phyloP scores from a whole-genome alignment of 2,329 filamentous ascomycete species.

The Clarireedia monteithiana region DNA sequence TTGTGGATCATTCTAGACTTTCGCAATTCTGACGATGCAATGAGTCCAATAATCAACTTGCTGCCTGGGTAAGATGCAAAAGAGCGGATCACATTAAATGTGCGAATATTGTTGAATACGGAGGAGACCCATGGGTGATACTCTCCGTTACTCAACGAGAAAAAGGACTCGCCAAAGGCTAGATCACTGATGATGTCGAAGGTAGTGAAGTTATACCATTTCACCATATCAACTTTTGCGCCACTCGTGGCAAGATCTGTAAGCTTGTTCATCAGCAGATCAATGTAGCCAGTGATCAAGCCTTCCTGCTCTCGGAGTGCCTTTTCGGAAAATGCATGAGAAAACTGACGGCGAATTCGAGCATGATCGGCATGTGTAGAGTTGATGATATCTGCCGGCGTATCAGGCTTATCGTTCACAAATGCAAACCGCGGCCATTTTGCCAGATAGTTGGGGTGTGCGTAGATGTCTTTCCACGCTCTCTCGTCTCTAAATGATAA shows the following conservation, averaged over 20 bases:
- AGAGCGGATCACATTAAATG: neutral
- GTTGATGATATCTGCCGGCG: too few relatives aligned
- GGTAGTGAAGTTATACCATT: neutral
- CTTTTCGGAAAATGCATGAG: too few relatives aligned
- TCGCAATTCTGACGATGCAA: neutral
- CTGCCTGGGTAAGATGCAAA: neutral
- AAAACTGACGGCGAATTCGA: too few relatives aligned
- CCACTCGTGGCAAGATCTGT: too few relatives aligned
- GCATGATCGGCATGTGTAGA: too few relatives aligned
- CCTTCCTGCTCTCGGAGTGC: too few relatives aligned
- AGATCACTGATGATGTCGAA: neutral
- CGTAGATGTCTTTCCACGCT: neutral
- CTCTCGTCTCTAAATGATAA: slow-evolving; percentile 25
- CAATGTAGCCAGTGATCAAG: neutral
- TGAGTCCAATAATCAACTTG: neutral
- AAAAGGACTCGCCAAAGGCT: neutral
- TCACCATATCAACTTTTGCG: neutral
- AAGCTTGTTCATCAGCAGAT: neutral
- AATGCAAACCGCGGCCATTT: neutral
- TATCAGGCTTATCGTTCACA: too few relatives aligned
- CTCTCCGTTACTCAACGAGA: neutral
- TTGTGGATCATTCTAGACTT: neutral
- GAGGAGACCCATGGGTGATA: neutral
- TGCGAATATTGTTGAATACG: neutral
- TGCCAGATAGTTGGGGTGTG: neutral